These are phyloP conservation scores for Tillandsia leiboldiana DNA, from an alignment of 176 grass and related monocot species.

Conservation along the genomic window DNA sequence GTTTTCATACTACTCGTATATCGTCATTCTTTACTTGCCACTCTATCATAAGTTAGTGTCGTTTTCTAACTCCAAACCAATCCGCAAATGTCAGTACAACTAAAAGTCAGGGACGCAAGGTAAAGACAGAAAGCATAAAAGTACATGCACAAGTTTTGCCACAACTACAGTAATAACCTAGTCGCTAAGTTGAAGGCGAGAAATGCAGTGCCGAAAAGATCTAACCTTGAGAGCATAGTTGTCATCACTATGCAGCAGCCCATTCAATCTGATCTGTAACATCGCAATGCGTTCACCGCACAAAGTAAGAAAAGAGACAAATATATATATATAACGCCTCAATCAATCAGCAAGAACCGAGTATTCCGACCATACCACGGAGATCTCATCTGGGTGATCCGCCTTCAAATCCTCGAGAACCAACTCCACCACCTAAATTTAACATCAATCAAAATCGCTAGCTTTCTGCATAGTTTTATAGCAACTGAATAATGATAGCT, in stretches of 20 bases:
- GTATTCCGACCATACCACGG: slow-evolving; percentile 38
- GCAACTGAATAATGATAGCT: background rate
- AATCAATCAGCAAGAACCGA: background rate
- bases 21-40: no score
- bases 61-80: no score
- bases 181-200: background rate
- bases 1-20: no score
- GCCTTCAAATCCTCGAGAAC: slow-evolving; percentile 70
- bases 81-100: no score
- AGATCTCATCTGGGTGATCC: slow-evolving; percentile 66
- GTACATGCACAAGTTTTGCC: background rate
- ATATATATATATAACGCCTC: background rate
- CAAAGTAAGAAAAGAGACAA: background rate
- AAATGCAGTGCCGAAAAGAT: background rate
- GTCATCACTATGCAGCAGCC: slow-evolving; percentile 75
- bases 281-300: background rate
- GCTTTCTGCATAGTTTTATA: background rate
- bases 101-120: no score
- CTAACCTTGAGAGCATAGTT: slow-evolving; percentile 72
- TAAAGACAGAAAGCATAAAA: background rate
- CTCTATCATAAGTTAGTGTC: no score
- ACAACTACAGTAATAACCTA: background rate
- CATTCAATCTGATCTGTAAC: slow-evolving; percentile 85
- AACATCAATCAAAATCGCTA: background rate
- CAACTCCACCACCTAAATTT: slow-evolving; percentile 62